Evolutionary conservation across 2,329 filamentous ascomycete species (phyloP).

Genomic region (Aspergillus arachidicola): DNA sequence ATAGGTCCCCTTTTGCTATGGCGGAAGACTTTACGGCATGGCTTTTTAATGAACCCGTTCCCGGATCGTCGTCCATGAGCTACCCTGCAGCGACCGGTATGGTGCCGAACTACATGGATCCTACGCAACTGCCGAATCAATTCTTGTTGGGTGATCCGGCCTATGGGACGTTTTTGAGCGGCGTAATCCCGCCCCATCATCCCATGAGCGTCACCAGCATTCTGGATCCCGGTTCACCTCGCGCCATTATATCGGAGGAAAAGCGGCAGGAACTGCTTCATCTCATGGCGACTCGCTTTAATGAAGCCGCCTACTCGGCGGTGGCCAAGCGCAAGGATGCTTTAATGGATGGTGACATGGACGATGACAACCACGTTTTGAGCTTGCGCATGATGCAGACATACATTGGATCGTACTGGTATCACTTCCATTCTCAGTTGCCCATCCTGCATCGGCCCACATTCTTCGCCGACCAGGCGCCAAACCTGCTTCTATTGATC

Average conservation of each 20-base stretch:
- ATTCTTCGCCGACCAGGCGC: slow-evolving; percentile 84
- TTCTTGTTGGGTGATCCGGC: slow-evolving; percentile 55
- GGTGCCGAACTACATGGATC: slow-evolving; percentile 44
- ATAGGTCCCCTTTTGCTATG: slow-evolving; percentile 84
- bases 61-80: slow-evolving; percentile 56
- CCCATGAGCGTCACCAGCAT: slow-evolving; percentile 89
- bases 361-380: slow-evolving; percentile 63
- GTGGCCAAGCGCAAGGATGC: slow-evolving; percentile 74
- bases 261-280: slow-evolving; percentile 83
- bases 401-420: slow-evolving; percentile 92
- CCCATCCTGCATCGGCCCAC: slow-evolving; percentile 94
- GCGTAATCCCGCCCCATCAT: slow-evolving; percentile 61
- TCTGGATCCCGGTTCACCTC: slow-evolving; percentile 76
- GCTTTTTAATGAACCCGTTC: slow-evolving; percentile 71
- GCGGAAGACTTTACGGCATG: slow-evolving; percentile 86
- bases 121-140: slow-evolving; percentile 50
- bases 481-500: slow-evolving; percentile 78
- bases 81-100: slow-evolving; percentile 46
- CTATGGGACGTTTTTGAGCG: slow-evolving; percentile 51
- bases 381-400: slow-evolving; percentile 94
- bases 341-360: slow-evolving; percentile 76
- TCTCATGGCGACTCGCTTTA: slow-evolving; percentile 78
- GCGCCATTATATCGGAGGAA: slow-evolving; percentile 80
- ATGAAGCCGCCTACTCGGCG: slow-evolving; percentile 75
- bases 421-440: slow-evolving; percentile 89